A percentile compares a stretch with the other conserved stretches of the same genome.
Evolutionary conservation across 495 filamentous ascomycete genomes (phyloP).

Genomic region (Penicillium canariense): DNA sequence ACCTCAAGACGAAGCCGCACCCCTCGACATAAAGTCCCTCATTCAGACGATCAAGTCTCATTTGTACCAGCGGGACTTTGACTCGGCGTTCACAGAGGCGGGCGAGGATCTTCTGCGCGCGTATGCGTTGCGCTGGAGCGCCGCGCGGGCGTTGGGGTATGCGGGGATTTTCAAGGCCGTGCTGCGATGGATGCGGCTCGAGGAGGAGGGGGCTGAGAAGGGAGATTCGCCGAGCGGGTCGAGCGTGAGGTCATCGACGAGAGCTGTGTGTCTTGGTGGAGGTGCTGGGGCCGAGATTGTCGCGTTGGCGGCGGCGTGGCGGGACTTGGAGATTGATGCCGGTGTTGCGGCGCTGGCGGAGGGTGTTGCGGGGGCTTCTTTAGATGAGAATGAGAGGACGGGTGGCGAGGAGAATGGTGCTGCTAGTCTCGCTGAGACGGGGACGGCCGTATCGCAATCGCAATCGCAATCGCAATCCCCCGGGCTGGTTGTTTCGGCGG

Average conservation of each 20-base stretch:
- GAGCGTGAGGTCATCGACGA: neutral
- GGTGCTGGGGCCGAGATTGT: constrained; percentile 83
- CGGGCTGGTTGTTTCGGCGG: constrained; percentile 55
- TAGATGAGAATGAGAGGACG: constrained; percentile 12
- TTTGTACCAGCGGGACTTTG: constrained; percentile 82
- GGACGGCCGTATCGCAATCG: neutral
- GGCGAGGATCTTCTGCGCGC: constrained; percentile 62
- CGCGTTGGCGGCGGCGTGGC: constrained; percentile 65
- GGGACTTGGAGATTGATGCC: constrained; percentile 30
- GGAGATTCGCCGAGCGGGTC: neutral
- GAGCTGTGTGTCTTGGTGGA: constrained; percentile 74
- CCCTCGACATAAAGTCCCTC: constrained; percentile 46
- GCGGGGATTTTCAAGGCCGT: constrained; percentile 56
- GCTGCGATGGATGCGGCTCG: constrained; percentile 28
- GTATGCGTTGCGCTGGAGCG: constrained; percentile 87
- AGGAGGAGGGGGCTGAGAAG: neutral
- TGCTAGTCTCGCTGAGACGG: neutral
- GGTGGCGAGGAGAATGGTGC: neutral
- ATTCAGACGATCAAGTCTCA: constrained; percentile 81
- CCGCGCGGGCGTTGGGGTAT: constrained; percentile 78
- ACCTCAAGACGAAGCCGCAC: constrained; percentile 1
- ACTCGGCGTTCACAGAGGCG: constrained; percentile 66
- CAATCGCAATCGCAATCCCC: neutral
- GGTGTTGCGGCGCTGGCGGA: constrained; percentile 3
- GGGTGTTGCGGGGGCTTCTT: constrained; percentile 18